Conservation (phyloP, 73 alveolate species). For the Paramecium tetraurelia region DNA sequence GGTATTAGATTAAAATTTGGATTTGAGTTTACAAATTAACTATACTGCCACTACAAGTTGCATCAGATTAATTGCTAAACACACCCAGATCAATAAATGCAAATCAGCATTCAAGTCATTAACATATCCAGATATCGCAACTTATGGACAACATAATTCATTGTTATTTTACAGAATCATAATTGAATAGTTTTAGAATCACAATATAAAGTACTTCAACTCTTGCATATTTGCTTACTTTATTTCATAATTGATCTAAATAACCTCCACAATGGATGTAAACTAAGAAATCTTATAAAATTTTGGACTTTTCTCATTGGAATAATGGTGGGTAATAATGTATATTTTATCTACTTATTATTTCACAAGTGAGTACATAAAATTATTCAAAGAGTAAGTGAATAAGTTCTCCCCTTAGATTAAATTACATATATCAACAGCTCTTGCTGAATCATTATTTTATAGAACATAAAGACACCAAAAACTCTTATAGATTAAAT, state of each 20-base stretch:
- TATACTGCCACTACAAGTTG: background rate
- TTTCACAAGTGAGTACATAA: background rate
- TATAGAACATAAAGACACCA: background rate
- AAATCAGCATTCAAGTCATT: background rate
- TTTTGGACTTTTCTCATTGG: background rate
- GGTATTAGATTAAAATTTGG: background rate
- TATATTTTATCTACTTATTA: background rate
- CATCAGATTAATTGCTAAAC: background rate
- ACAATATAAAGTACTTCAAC: background rate
- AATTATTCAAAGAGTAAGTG: background rate
- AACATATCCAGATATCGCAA: background rate
- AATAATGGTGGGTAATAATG: background rate
- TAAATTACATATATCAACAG: background rate
- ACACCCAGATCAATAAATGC: background rate
- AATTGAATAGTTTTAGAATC: background rate
- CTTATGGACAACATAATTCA: background rate
- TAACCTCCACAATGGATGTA: background rate
- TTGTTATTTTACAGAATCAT: background rate
- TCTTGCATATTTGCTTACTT: background rate
- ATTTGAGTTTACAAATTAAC: background rate
- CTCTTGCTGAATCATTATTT: background rate
- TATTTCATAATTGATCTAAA: background rate
- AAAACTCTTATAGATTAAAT: background rate
- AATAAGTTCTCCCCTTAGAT: background rate
- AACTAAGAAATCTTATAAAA: background rate